Conservation (phyloP, 1,284 basidiomycete genomes). For the Rhizoctonia solani region DNA sequence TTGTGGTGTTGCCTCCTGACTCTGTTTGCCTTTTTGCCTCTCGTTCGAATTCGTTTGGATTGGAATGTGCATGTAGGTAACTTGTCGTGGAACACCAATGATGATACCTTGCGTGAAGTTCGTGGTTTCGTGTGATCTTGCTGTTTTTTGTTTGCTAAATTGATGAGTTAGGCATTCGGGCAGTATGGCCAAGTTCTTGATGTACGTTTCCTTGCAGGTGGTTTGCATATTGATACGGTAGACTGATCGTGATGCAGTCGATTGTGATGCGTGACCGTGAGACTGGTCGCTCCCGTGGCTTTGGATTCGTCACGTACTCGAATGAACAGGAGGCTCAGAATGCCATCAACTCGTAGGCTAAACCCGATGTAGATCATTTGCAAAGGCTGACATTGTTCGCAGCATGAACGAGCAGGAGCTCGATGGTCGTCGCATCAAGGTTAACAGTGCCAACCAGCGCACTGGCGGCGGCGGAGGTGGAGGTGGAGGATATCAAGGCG, state of each 20-base stretch:
- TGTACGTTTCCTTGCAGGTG: constrained; percentile 35
- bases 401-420: constrained; percentile 89
- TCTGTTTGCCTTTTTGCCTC: constrained; percentile 23
- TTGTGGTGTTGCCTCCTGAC: constrained; percentile 17
- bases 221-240: too few species aligned
- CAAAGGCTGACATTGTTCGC: neutral
- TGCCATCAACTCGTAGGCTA: constrained; percentile 65
- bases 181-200: constrained; percentile 25
- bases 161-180: constrained; percentile 12
- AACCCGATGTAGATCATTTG: neutral
- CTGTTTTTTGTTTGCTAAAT: constrained; percentile 17
- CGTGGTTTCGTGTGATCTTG: constrained; percentile 5
- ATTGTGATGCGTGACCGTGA: constrained; percentile 98
- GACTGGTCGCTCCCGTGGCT: constrained; percentile 93
- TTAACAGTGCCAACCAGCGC: constrained; percentile 85
- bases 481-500: constrained; percentile 45
- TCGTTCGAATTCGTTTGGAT: constrained; percentile 6
- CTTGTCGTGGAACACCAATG: constrained; percentile 37
- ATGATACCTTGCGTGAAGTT: constrained; percentile 27
- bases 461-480: constrained; percentile 43
- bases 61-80: constrained; percentile 38
- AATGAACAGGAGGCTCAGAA: constrained; percentile 84
- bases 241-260: constrained; percentile 52
- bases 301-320: constrained; percentile 98
- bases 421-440: constrained; percentile 90